Conservation (phyloP, 2,329 filamentous ascomycete species). For the Dactylellina haptotyla region DNA sequence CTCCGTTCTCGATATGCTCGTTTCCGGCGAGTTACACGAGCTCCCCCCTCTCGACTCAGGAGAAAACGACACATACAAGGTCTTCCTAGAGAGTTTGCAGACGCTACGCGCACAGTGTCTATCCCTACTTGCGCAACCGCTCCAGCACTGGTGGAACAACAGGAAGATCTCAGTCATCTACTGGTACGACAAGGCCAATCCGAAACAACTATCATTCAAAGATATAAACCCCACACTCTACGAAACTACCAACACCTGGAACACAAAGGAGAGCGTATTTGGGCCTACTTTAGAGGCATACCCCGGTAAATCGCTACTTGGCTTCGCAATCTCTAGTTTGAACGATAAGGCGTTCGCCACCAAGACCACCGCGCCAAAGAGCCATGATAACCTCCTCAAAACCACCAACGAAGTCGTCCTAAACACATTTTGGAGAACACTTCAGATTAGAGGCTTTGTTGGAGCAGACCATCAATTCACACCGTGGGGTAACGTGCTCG, state of each 20-base stretch:
- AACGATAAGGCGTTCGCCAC: constrained; percentile 75
- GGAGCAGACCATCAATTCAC: constrained; percentile 82
- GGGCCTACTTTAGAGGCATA: constrained; percentile 54
- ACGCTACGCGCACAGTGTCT: constrained; percentile 80
- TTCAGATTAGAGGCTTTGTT: constrained; percentile 88
- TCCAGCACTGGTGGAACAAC: constrained; percentile 84
- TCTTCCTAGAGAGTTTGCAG: constrained; percentile 78
- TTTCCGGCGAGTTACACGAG: constrained; percentile 79
- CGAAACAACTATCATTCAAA: constrained; percentile 74
- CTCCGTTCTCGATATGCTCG: constrained; percentile 82
- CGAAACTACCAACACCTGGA: constrained; percentile 73
- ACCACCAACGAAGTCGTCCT: constrained; percentile 77
- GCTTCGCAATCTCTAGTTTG: constrained; percentile 74
- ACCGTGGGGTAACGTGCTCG: constrained; percentile 82
- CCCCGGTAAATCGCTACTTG: constrained; percentile 58
- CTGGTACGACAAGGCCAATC: constrained; percentile 81
- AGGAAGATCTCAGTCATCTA: constrained; percentile 80
- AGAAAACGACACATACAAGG: constrained; percentile 80
- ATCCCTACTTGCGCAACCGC: constrained; percentile 78
- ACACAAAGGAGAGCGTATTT: constrained; percentile 71
- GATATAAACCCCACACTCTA: constrained; percentile 66
- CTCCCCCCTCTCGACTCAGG: constrained; percentile 87
- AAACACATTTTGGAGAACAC: constrained; percentile 85
- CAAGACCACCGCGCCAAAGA: constrained; percentile 72
- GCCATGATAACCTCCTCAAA: constrained; percentile 63